A percentile compares a stretch with the other conserved stretches of the same genome.
These are phyloP conservation scores for Fusarium coicis DNA, from an alignment of 2,329 filamentous ascomycete species.

Conservation along the genomic window DNA sequence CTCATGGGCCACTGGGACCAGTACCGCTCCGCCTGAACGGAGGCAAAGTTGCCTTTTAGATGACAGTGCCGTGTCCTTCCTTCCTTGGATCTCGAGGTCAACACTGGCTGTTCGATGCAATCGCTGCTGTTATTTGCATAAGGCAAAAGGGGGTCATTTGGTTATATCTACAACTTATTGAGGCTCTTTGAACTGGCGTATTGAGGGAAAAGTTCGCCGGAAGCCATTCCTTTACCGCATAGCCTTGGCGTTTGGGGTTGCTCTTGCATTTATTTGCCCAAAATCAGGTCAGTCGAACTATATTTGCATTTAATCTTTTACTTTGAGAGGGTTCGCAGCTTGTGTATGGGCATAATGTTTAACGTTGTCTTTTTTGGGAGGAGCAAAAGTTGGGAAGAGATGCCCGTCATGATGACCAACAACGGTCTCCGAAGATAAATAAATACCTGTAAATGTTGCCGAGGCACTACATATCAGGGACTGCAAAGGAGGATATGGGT, in stretches of 20 bases:
- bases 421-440: constrained; percentile 17
- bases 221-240: constrained; percentile 43
- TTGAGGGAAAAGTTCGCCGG: constrained; percentile 21
- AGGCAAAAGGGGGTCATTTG: constrained; percentile 6
- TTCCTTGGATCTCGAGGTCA: constrained; percentile 26
- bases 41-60: constrained; percentile 52
- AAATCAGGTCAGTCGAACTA: constrained; percentile 21
- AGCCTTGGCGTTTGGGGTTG: constrained; percentile 43
- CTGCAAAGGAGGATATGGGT: background rate
- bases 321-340: constrained; percentile 15
- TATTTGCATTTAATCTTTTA: constrained; percentile 36
- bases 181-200: constrained; percentile 36
- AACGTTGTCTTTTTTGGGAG: constrained; percentile 20
- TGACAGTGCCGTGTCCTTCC: constrained; percentile 8
- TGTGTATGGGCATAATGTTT: constrained; percentile 32
- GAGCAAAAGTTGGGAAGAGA: constrained; percentile 27
- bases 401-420: constrained; percentile 13
- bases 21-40: constrained; percentile 52
- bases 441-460: constrained; percentile 2
- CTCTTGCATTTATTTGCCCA: constrained; percentile 25
- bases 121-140: constrained; percentile 34
- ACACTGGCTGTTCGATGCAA: constrained; percentile 7
- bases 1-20: constrained; percentile 48
- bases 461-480: background rate
- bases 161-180: constrained; percentile 16